Evolutionary conservation across 2,329 filamentous ascomycete species (phyloP).

Genomic region (Blastomyces emzantsi): DNA sequence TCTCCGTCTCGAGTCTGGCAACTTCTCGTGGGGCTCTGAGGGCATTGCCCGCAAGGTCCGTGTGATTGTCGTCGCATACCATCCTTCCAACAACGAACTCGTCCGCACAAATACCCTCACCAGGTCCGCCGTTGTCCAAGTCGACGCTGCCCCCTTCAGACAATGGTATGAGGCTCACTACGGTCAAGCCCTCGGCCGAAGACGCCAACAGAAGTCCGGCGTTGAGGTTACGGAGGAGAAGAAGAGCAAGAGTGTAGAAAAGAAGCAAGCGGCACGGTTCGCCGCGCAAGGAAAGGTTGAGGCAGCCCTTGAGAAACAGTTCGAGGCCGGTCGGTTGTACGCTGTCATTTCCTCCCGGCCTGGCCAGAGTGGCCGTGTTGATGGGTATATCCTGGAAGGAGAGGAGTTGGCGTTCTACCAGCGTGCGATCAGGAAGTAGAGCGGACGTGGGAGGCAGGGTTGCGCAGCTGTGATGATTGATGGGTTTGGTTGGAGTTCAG

Average conservation of each 20-base stretch:
- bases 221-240: slow-evolving; percentile 54
- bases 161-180: slow-evolving; percentile 99
- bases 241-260: slow-evolving; percentile 93
- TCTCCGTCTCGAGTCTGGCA: slow-evolving; percentile 95
- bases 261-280: slow-evolving; percentile 89
- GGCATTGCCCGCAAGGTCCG: slow-evolving; percentile 97
- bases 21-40: slow-evolving; percentile 99
- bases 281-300: slow-evolving; percentile 88
- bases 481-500: slow-evolving; percentile 29
- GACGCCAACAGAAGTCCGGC: slow-evolving; percentile 68
- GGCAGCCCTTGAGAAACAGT: slow-evolving; percentile 87
- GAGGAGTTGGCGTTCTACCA: slow-evolving; percentile 99
- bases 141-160: slow-evolving; percentile 97
- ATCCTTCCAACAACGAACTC: slow-evolving; percentile 99
- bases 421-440: slow-evolving; percentile 98
- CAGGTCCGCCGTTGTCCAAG: slow-evolving; percentile 96
- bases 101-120: slow-evolving; percentile 99
- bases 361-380: slow-evolving; percentile 91
- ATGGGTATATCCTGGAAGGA: slow-evolving; percentile 98
- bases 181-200: slow-evolving; percentile 78
- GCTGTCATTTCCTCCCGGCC: slow-evolving; percentile 88
- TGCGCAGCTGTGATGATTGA: slow-evolving; percentile 1
- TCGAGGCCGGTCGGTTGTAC: slow-evolving; percentile 97
- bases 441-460: slow-evolving; percentile 1
- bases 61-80: slow-evolving; percentile 96